These are phyloP conservation scores for Phaseolus lunatus DNA, from an alignment of 306 rosid genomes.

Conservation along the genomic window DNA sequence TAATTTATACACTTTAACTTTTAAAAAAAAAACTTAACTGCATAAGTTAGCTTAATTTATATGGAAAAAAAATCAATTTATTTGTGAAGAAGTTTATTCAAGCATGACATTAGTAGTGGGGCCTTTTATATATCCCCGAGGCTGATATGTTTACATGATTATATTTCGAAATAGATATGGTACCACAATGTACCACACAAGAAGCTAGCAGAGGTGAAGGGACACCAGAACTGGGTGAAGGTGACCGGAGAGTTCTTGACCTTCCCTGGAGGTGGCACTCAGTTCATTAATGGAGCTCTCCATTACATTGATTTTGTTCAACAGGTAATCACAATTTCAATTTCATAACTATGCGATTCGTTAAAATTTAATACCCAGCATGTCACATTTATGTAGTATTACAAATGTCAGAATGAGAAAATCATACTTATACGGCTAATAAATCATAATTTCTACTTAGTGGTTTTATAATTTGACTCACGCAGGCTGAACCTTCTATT, in stretches of 20 bases:
- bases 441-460: not conserved
- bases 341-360: not conserved
- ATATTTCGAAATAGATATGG: conserved; percentile 67
- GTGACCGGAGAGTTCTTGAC: conserved; percentile 83
- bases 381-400: not conserved
- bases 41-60: not conserved
- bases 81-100: too few species aligned
- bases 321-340: conserved; percentile 54
- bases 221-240: conserved; percentile 99
- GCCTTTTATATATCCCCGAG: conserved; percentile 6
- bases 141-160: not conserved
- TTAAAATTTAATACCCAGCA: not conserved
- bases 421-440: not conserved
- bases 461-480: not conserved
- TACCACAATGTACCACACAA: conserved; percentile 84
- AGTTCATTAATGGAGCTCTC: conserved; percentile 90
- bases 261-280: conserved; percentile 97
- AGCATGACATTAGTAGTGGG: too few species aligned
- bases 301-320: conserved; percentile 87
- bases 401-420: too few species aligned
- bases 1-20: too few species aligned
- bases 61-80: too few species aligned
- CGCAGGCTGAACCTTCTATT: conserved; percentile 72
- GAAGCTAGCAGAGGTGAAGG: conserved; percentile 80
- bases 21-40: too few species aligned